phyloP scores from a whole-genome alignment of 2,329 filamentous ascomycete genomes.

The Scedosporium apiospermum region DNA sequence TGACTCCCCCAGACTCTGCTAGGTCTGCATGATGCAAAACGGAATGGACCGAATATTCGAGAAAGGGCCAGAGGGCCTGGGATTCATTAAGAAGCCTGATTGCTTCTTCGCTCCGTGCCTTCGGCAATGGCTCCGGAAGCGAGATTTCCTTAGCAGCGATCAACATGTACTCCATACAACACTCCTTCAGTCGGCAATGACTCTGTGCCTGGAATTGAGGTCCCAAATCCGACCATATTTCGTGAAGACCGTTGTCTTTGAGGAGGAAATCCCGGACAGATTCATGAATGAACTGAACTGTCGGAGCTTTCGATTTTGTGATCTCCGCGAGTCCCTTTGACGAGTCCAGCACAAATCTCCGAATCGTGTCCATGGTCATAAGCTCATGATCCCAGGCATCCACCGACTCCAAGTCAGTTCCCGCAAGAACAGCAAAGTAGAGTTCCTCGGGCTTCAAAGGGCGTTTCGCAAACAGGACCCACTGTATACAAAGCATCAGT shows the following conservation, averaged over 20 bases:
- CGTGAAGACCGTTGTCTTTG: slow-evolving; percentile 21
- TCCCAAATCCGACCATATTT: not conserved
- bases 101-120: not conserved
- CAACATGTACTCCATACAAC: not conserved
- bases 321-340: not conserved
- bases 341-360: not conserved
- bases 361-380: not conserved
- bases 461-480: slow-evolving; percentile 38
- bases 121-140: not conserved
- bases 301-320: not conserved
- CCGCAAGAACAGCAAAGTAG: slow-evolving; percentile 30
- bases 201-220: not conserved
- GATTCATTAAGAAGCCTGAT: too few relatives aligned
- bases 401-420: not conserved
- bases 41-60: too few relatives aligned
- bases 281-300: slow-evolving; percentile 17
- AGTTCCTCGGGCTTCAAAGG: slow-evolving; percentile 34
- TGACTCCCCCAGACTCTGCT: too few relatives aligned
- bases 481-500: slow-evolving; percentile 15
- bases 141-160: not conserved
- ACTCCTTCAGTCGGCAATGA: not conserved
- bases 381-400: not conserved
- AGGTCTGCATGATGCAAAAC: too few relatives aligned
- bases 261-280: slow-evolving; percentile 38
- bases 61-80: too few relatives aligned